Evolutionary conservation across 2,329 filamentous ascomycete species (phyloP), one percentile per base, ranked within the genome.

Genomic region (Magnaporthiopsis rhizophila): DNA sequence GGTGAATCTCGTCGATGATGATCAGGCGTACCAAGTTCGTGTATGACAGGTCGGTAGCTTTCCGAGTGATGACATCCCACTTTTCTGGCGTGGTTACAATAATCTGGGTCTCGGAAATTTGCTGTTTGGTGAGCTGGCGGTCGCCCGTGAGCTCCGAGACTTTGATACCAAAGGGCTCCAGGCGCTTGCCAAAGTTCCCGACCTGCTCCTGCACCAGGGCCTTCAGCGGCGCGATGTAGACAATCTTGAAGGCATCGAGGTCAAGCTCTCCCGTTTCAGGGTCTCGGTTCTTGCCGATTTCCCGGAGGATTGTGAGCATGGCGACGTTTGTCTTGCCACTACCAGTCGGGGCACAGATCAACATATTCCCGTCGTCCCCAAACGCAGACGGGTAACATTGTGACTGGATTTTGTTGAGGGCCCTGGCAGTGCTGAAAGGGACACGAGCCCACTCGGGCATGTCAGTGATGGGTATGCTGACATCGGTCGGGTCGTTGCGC

Each of bases 31-130:
- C 95, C n/a, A 99, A 85, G 71, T 96, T 96, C 21, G 93, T 99
- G 77, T 99, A 99, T 71, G 92, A 96, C 64, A 95, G 86, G 74
- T 99, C 96, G 1, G 94, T 97, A 8, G 94, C 93, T 77, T 99
- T 99, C 77, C 96, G 87, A 7, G 96, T 99, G 70, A 99, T 97
- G 69, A 99, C 94, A 77, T 99, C 95, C 90, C 92, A 99, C 79
- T 99, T 99, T 77, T 99, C 95, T 26, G 95, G 95, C 0, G 95
- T 99, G 0, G 95, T 99, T 65, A 99, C 93, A 70, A 99, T 99
- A 70, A 99, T 89, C 75, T 99, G 94, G 0, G 95, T 99, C 72
- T 99, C 95, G 1, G 94, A 87, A 68, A 99, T 98, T 80, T 99
- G 95, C 75, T 97, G 92, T 78, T 99, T 99, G 26, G 94, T 99